Evolutionary conservation across 306 rosid genomes (phyloP).

Genomic region (Vachellia collinsii): DNA sequence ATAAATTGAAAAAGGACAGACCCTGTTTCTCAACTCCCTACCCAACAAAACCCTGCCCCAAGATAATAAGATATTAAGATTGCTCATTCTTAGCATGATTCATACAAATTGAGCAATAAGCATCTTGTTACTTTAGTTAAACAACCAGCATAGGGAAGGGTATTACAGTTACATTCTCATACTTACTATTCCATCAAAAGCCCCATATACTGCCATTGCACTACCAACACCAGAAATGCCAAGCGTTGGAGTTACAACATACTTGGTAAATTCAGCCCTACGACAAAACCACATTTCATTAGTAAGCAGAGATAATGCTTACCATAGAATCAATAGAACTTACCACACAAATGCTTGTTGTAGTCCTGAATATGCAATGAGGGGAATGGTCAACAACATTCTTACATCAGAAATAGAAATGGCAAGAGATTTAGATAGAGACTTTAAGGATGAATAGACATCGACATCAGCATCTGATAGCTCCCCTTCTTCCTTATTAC

Average conservation of each 20-base stretch:
- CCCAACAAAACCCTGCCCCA: conserved; percentile 8
- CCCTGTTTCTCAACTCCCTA: background rate
- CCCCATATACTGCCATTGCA: conserved; percentile 95
- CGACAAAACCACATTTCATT: conserved; percentile 28
- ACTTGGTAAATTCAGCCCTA: conserved; percentile 90
- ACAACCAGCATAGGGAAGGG: conserved; percentile 20
- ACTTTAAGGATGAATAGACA: conserved; percentile 48
- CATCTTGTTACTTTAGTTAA: background rate
- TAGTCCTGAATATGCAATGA: conserved; percentile 91
- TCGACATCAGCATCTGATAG: conserved; percentile 44
- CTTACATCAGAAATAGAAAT: conserved; percentile 61
- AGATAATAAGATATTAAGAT: conserved; percentile 13
- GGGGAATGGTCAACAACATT: conserved; percentile 88
- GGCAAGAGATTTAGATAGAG: conserved; percentile 61
- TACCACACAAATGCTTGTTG: conserved; percentile 98
- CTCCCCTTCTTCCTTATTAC: conserved; percentile 45
- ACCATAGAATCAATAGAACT: conserved; percentile 38
- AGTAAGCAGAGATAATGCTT: conserved; percentile 23
- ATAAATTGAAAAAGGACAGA: background rate
- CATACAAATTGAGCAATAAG: conserved; percentile 10
- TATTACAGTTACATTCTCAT: conserved; percentile 32
- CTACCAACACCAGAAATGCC: conserved; percentile 96
- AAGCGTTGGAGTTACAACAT: conserved; percentile 73
- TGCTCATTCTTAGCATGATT: conserved; percentile 8
- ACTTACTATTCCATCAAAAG: conserved; percentile 93